Base-by-base conservation (phyloP, 495 filamentous ascomycete species). In the Aspergillus steynii region DNA sequence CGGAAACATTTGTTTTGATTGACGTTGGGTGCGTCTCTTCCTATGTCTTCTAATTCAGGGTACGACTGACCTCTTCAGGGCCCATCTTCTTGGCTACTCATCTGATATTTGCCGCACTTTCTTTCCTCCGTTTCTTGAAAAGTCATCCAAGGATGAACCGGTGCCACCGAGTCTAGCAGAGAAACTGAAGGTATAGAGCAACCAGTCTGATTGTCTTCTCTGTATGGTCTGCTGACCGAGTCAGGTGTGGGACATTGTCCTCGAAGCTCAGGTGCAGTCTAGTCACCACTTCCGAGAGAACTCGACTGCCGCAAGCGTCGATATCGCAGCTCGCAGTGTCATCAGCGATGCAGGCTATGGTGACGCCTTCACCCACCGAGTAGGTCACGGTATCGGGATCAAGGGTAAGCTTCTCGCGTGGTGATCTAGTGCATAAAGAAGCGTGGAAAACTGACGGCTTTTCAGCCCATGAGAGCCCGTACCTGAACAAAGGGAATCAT, bases 61-160 rank as follows among this genome's bases (percentile, higher is more conserved):
- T 3, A 37, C 51, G 2, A 29, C 61, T 73, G 60, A 68, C 67
- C 55, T 45, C 10, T 10, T 28, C 50, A 79, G 79, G 1, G 80
- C 82, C 2, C 83, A 84, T 69, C 74, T 81, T n/a, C 71, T 79
- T 50, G 82, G 82, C 27, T 86, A 85, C 64, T 83, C 78, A 25
- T 85, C 82, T 14, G 82, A 86, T 61, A 83, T 86, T 10, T 81
- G 77, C 61, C 79, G 83, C 9, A 83, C 79, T 27, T 86, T 86
- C 66, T 83, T 83, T 60, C 74, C 62, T 37, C 75, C 62, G 29
- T 77, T 74, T 54, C 61, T 72, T 7, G 56, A 58, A 27, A 71
- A 67, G 55, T 69, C 67, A 14, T 32, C 60, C 0, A 34, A 56
- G 10, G 55, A 59, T 9, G 14, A 8, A 1, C 51, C n/a, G 10